These are phyloP conservation scores for Coemansia sp. DNA, from an alignment of 192 early-diverging fungal species.

Conservation along the genomic window DNA sequence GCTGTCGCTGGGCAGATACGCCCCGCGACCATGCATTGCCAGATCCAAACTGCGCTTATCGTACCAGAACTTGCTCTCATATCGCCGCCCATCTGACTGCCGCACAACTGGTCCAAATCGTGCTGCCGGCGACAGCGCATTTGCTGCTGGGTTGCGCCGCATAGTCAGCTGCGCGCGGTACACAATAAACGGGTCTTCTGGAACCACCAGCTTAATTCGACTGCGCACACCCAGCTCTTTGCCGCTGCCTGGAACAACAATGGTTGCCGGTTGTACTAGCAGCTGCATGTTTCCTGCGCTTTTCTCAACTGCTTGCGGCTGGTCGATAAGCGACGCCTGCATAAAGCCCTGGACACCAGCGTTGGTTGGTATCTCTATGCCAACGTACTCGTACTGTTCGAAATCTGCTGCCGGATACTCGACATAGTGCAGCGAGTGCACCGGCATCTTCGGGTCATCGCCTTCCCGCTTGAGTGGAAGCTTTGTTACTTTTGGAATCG, in stretches of 20 bases:
- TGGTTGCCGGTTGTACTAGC: constrained; percentile 1
- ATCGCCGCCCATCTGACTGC: constrained; percentile 47
- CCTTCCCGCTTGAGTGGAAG: constrained; percentile 25
- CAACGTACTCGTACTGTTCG: constrained; percentile 20
- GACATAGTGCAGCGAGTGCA: constrained; percentile 24
- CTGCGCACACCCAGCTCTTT: constrained; percentile 22
- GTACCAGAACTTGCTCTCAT: constrained; percentile 55
- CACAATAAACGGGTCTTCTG: constrained; percentile 53
- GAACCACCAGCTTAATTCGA: constrained; percentile 35
- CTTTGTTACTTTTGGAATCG: constrained; percentile 17
- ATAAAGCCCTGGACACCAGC: constrained; percentile 19
- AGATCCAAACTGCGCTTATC: constrained; percentile 25
- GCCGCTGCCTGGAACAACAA: constrained; percentile 4
- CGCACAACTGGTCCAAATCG: constrained; percentile 32
- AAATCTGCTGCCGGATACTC: constrained; percentile 17
- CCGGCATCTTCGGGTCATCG: constrained; percentile 17
- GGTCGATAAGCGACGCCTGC: constrained; percentile 14
- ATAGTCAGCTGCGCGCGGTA: constrained; percentile 29
- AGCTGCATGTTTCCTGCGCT: constrained; percentile 21
- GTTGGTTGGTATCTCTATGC: constrained; percentile 26
- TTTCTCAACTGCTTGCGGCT: neutral
- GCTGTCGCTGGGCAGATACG: constrained; percentile 37
- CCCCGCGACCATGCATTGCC: constrained; percentile 53
- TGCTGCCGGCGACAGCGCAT: neutral
- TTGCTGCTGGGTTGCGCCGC: constrained; percentile 1